Conservation (phyloP, 208 protist genomes). For the Acanthamoeba healyi region DNA sequence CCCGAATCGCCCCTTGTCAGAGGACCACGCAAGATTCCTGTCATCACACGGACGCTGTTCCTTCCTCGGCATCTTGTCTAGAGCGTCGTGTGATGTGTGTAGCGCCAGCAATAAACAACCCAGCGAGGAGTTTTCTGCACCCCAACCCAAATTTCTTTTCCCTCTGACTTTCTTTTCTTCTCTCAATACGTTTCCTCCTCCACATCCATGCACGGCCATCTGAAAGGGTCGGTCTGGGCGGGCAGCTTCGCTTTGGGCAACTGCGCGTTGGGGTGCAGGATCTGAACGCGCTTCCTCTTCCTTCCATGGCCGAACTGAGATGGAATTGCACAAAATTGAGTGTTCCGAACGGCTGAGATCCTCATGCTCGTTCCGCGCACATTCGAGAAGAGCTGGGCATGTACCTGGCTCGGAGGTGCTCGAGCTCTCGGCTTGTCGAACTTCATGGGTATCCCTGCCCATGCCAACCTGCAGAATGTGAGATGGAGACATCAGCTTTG, state of each 20-base stretch:
- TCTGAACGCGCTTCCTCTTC: background rate
- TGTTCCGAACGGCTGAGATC: too few relatives aligned
- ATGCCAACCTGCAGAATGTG: background rate
- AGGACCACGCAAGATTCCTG: conserved; percentile 31
- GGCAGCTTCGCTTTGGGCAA: background rate
- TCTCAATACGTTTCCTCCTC: background rate
- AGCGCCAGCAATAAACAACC: background rate
- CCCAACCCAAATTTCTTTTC: background rate
- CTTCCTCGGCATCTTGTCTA: conserved; percentile 46
- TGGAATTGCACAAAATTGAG: too few relatives aligned
- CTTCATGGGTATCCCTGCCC: background rate
- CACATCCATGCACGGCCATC: background rate
- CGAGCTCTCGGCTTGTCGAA: background rate
- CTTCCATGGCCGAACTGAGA: background rate
- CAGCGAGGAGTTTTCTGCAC: background rate
- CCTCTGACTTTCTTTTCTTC: background rate
- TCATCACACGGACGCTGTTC: conserved; percentile 45
- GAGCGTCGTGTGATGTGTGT: too few relatives aligned
- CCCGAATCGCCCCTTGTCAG: conserved; percentile 45
- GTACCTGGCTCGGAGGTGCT: background rate
- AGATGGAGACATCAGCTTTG: background rate
- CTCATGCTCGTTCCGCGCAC: too few relatives aligned
- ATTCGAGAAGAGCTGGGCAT: background rate
- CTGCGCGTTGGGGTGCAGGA: conserved; percentile 32
- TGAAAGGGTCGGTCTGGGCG: background rate